Conservation (phyloP, 169 alveolate genomes). For the Plasmodium gonderi region DNA sequence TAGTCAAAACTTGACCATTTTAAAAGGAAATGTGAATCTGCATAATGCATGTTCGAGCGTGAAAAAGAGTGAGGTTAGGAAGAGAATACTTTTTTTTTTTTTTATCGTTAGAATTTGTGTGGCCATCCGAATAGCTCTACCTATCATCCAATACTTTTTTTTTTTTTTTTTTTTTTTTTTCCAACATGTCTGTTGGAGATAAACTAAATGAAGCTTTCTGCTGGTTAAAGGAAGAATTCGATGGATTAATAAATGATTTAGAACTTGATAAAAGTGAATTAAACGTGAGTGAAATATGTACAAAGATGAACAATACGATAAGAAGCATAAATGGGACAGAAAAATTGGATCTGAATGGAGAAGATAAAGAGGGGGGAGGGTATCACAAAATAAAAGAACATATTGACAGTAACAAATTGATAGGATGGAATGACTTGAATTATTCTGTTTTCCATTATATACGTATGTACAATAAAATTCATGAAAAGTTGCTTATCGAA, state of each 20-base stretch:
- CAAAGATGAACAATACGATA: conserved; percentile 11
- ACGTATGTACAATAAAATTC: conserved; percentile 5
- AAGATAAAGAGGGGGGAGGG: neutral
- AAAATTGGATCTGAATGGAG: neutral
- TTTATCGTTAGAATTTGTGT: neutral
- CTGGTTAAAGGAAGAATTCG: conserved; percentile 49
- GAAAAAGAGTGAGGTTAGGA: too few relatives aligned
- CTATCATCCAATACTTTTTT: neutral
- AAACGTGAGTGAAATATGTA: conserved; percentile 20
- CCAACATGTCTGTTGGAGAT: conserved; percentile 14
- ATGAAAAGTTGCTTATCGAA: conserved; percentile 31
- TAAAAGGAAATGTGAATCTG: too few relatives aligned
- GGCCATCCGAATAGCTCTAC: too few relatives aligned
- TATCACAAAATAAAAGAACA: neutral
- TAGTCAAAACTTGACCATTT: too few relatives aligned
- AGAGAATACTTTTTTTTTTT: neutral
- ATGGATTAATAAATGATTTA: conserved; percentile 11
- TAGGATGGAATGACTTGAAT: conserved; percentile 31
- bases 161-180: neutral
- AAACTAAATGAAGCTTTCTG: conserved; percentile 44
- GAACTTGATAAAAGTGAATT: conserved; percentile 28
- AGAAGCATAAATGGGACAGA: neutral
- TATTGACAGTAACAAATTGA: neutral
- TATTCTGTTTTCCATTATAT: conserved; percentile 43
- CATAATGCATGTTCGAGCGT: too few relatives aligned